Percentiles rank a stretch among this genome's conserved stretches.
Conservation (phyloP, 345 rosid genomes). For the Acer campestre region DNA sequence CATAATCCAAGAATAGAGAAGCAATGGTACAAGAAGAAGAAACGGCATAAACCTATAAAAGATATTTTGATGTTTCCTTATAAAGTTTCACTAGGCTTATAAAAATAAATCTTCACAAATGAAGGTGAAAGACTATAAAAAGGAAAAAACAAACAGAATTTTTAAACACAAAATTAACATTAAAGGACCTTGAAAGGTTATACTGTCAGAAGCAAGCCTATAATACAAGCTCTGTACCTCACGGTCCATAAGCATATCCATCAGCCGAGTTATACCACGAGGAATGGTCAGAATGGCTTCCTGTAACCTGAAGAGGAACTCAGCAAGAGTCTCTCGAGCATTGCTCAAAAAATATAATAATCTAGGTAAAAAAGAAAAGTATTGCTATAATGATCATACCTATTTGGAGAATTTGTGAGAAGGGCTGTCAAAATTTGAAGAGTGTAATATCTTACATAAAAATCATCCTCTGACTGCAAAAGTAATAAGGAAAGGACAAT, state of each 20-base stretch:
- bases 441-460: constrained; percentile 91
- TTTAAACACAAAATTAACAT: neutral
- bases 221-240: constrained; percentile 60
- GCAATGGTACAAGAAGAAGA: neutral
- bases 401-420: constrained; percentile 82
- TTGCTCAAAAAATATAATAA: constrained; percentile 14
- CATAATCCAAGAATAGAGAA: constrained; percentile 5
- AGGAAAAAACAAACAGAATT: neutral
- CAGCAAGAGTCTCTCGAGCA: constrained; percentile 38
- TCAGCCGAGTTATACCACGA: constrained; percentile 93
- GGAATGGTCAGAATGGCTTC: constrained; percentile 97
- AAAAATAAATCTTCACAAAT: neutral
- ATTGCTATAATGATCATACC: constrained; percentile 49
- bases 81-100: neutral
- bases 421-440: constrained; percentile 96
- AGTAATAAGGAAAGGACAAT: constrained; percentile 15
- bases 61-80: neutral
- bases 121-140: neutral
- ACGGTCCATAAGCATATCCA: constrained; percentile 99
- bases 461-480: constrained; percentile 93
- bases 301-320: constrained; percentile 85
- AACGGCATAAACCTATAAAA: neutral
- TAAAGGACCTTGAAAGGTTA: neutral
- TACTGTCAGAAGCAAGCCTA: constrained; percentile 8
- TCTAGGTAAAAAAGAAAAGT: constrained; percentile 5